These are phyloP conservation scores for Russula virescens DNA, from an alignment of 768 basidiomycete species.

Conservation along the genomic window DNA sequence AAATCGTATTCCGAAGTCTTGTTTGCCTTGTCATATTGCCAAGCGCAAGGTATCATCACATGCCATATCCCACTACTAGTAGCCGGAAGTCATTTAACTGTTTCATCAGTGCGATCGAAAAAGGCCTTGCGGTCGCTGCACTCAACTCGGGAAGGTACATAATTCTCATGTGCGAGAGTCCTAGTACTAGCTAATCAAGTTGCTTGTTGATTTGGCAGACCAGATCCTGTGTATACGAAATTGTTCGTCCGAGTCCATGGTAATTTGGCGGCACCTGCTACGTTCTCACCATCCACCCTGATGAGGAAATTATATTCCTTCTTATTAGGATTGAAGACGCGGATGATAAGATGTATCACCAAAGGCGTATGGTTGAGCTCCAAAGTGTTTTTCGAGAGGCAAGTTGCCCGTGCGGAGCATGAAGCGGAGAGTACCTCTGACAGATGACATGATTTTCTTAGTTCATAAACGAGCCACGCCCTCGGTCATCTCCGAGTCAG, in stretches of 20 bases:
- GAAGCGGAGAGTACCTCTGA: background rate
- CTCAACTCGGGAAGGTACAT: constrained; percentile 37
- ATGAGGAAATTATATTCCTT: background rate
- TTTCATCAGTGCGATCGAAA: constrained; percentile 42
- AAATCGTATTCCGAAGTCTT: constrained; percentile 69
- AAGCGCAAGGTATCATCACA: constrained; percentile 57
- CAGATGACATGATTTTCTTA: constrained; percentile 29
- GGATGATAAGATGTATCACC: constrained; percentile 60
- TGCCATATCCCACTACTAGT: background rate
- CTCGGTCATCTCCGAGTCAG: constrained; percentile 45
- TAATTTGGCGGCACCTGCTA: constrained; percentile 28
- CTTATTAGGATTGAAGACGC: constrained; percentile 26
- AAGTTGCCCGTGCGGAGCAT: constrained; percentile 15
- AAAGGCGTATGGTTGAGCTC: constrained; percentile 73
- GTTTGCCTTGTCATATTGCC: constrained; percentile 66
- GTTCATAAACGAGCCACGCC: constrained; percentile 55
- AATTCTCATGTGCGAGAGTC: no score
- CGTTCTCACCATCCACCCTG: no score
- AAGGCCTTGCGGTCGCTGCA: constrained; percentile 44
- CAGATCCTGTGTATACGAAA: constrained; percentile 78
- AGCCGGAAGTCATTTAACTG: background rate
- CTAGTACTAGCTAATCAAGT: background rate
- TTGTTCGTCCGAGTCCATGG: constrained; percentile 65
- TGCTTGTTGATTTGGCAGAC: constrained; percentile 42
- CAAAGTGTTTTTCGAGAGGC: constrained; percentile 83